Base-by-base conservation (phyloP, 1,284 basidiomycete genomes). In the Thelephora terrestris region DNA sequence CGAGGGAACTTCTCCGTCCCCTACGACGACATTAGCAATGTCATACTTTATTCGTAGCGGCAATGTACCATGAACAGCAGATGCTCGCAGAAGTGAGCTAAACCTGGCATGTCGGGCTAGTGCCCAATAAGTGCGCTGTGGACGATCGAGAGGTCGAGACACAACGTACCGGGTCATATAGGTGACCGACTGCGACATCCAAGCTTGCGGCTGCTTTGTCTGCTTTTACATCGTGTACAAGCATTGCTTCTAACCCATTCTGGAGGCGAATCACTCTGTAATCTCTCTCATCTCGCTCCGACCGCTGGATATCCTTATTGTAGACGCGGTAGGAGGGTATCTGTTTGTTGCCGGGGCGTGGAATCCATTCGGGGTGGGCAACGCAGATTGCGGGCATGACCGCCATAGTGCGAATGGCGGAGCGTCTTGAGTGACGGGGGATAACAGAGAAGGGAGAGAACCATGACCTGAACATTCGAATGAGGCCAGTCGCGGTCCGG, bases 131-230 rank as follows among this genome's bases (percentile, higher is more conserved):
- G 47, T 48, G 40, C 16, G 38, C 32, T 12, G 25, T 23, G 24
- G 49, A 16, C 17, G 45, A 12, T 23, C 25, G 23, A 25, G 43
- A 17, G 9, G 38, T 24, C 39, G 17, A 17, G 27, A 39, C 16
- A 74, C 87, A 6, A 32, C 29, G 68, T 59, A 89, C 91, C 5
- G 95, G 96, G 64, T 99, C 96, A 39, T 78, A 82, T 50, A 99
- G 69, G 67, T 99, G 95, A 2, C 96, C 96, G 1, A 98, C 93
- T 17, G 88, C 87, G 43, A 99, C 92, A 68, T 96, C 91, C 65
- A 99, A 75, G 58, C 91, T 92, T 1, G 95, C 96, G 1, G 92
- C 91, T 5, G 92, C 88, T 71, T 96, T 97, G 70, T 99, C 96
- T 5, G 92, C 84, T 57, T 83, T 82, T 0, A 78, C 69, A 63